phyloP scores from a whole-genome alignment of 106 monocot species.

The Dioscorea dumetorum region DNA sequence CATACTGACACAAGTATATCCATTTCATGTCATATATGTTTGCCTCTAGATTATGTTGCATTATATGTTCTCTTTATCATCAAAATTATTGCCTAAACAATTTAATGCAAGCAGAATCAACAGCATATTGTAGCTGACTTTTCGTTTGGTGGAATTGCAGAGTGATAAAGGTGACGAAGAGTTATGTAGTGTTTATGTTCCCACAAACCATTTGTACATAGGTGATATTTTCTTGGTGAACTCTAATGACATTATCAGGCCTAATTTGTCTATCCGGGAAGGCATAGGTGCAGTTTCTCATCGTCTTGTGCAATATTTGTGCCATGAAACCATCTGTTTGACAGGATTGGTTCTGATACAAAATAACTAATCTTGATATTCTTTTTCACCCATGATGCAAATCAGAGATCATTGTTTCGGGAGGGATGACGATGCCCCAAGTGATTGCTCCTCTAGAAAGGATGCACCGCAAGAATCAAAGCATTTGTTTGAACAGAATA shows the following conservation, averaged over 20 bases:
- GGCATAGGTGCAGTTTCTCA: constrained; percentile 47
- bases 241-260: constrained; percentile 57
- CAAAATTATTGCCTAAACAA: no score
- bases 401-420: constrained; percentile 83
- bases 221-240: constrained; percentile 67
- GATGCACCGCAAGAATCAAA: constrained; percentile 41
- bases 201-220: constrained; percentile 72
- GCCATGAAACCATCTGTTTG: background rate
- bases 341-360: background rate
- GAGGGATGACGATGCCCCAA: constrained; percentile 80
- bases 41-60: no score
- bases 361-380: background rate
- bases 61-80: no score
- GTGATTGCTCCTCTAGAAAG: constrained; percentile 61
- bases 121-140: no score
- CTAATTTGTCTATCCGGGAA: constrained; percentile 70
- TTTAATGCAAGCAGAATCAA: no score
- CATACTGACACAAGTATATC: no score
- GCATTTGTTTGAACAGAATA: constrained; percentile 53
- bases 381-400: background rate
- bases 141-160: constrained; percentile 19
- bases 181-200: constrained; percentile 65
- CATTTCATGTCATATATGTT: no score
- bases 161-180: constrained; percentile 62
- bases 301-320: no score